phyloP scores from a whole-genome alignment of 108 stramenopile species.

The Nannochloropsis oceanica region DNA sequence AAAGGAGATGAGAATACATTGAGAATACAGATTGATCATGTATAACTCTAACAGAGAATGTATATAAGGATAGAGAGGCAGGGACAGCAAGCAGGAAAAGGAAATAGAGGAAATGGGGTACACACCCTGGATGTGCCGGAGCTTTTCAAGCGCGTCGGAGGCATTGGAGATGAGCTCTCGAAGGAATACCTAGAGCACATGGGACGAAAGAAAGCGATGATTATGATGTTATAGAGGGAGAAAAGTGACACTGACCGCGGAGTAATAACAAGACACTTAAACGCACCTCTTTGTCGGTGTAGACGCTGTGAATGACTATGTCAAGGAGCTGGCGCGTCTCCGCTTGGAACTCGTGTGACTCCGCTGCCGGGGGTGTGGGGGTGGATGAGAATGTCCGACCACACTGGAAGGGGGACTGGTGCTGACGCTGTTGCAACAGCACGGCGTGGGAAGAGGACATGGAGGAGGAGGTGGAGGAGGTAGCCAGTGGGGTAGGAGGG shows the following conservation, averaged over 20 bases:
- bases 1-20: neutral
- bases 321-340: slow-evolving; percentile 68
- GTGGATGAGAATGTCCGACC: neutral
- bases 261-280: neutral
- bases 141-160: slow-evolving; percentile 87
- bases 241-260: neutral
- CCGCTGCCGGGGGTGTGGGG: neutral
- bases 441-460: neutral
- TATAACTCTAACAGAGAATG: neutral
- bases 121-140: slow-evolving; percentile 62
- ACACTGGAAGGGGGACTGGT: neutral
- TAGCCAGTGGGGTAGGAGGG: neutral
- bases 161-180: slow-evolving; percentile 93
- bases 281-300: slow-evolving; percentile 84
- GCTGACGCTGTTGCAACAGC: neutral
- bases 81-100: neutral
- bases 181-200: slow-evolving; percentile 60
- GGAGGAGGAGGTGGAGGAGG: neutral
- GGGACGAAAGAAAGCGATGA: too few relatives aligned
- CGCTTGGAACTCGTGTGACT: slow-evolving; percentile 61
- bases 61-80: too few relatives aligned
- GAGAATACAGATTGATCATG: neutral
- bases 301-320: slow-evolving; percentile 88
- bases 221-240: neutral
- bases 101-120: neutral